Base-by-base conservation (phyloP, 345 rosid species). In the Eucalyptus erythrocorys region DNA sequence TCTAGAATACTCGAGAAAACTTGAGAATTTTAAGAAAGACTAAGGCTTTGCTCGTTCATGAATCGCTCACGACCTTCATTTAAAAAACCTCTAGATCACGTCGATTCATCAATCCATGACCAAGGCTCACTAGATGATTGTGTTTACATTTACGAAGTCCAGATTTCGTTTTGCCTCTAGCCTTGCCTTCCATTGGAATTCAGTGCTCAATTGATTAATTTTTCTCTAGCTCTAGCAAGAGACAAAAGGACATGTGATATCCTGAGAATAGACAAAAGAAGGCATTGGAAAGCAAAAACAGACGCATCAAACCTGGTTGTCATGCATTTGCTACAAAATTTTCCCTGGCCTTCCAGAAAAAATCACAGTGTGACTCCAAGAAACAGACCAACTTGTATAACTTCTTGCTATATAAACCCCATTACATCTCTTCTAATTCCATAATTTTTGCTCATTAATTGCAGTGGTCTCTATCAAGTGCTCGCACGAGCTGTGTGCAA, bases 41-140 rank as follows among this genome's bases (percentile, higher is more conserved):
- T 3, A 10, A 51, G 57, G 10, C 10, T 19, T 19, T 19, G 0
- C 24, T 0, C 3, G 0, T 50, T 51, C 55, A 7, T 51, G 10
- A 19, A 7, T 51, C 0, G 5, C 57, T 19, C 57, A 51, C 1
- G 10, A 51, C 1, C 57, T 51, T 51, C 57, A 19, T 51, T 51
- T 19, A 19, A 0, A 51, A 51, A 51, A 51, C 57, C 10, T 7
- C 57, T 51, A 51, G 0, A 1, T 51, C 57, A 19, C 10, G 26
- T 51, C 2, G 26, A 51, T 51, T 51, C 26, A 51, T 51, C 1
- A 19, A 24, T 24, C 4, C 57, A 51, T 0, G 10, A 21, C 5
- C 76, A n/a, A 64, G 17, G 76, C 47, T 76, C 82, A 5, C 82
- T 76, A 11, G 30, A 10, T 0, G 84, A 76, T 76, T 3, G 47